Evolutionary conservation across 805 yeast species (phyloP), one percentile per base, ranked within the genome.

Genomic region (Saccharomycopsis sp.): DNA sequence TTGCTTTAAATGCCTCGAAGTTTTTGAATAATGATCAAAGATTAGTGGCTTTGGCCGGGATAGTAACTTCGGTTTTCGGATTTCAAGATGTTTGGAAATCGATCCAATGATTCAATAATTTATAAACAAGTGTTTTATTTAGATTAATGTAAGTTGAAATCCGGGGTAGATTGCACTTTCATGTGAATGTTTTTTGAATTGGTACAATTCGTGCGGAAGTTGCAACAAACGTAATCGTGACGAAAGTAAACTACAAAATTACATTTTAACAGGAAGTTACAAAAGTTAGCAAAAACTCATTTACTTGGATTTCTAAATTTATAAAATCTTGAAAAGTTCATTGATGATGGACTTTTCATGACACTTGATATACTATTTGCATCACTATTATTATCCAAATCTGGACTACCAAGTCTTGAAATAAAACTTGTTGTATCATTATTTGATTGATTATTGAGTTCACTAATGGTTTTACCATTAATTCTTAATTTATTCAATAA

Each of bases 261-360:
- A n/a, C n/a, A n/a, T n/a, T n/a, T n/a, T n/a, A n/a, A n/a, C n/a
- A n/a, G n/a, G n/a, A n/a, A n/a, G n/a, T n/a, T n/a, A n/a, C n/a
- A n/a, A n/a, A n/a, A n/a, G n/a, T n/a, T n/a, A n/a, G n/a, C n/a
- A n/a, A n/a, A n/a, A n/a, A n/a, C n/a, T 39, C 20, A 39, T 15
- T 39, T 39, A 21, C 42, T 39, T 13, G 42, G 28, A 23, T 40
- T 43, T 36, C 44, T 39, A 31, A 44, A 44, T 36, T 40, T 44
- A 31, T 44, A 44, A 21, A 44, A 44, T 27, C 47, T 28, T n/a
- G 47, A 36, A 29, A 44, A 44, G 14, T 40, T 40, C 45, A 44
- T 44, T 19, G 47, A 17, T 8, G 41, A 20, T 14, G 47, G 45
- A 34, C 45, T 40, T 36, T 40, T 44, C n/a, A 32, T 15, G 25